Base-by-base conservation (phyloP, 257 asterid genomes). In the Penstemon newberryi region DNA sequence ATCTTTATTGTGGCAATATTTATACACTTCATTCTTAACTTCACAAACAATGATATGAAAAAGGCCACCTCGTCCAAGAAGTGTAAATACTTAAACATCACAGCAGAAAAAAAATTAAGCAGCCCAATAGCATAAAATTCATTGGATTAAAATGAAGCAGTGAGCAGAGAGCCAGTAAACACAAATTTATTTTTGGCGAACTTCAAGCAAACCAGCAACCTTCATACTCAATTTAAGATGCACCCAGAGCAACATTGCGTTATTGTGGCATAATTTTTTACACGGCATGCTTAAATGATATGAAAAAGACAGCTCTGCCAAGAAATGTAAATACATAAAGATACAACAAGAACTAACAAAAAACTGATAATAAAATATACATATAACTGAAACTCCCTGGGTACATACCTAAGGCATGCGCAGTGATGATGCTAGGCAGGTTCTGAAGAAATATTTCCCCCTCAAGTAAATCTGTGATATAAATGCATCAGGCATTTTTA, bases 371-470 rank as follows among this genome's bases (percentile, higher is more conserved):
- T 5, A 7, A 65, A 39, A 3, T 62, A 33, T 64, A 12, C 46
- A 18, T 33, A 19, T 50, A 45, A 70, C 11, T 8, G 63, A 41
- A 39, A 8, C 41, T 63, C 50, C 65, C 8, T 57, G 15, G 65
- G 64, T 38, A 67, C 87, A 65, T 85, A 93, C 99, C 99, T 67
- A 93, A 79, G 69, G 87, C 97, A 75, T 89, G 96, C 15, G 95
- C 96, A 70, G 96, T 70, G 46, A 93, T 77, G 83, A 93, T 87
- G 87, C 97, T 93, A 36, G 99, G 99, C 72, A 93, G 89, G 82
- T 93, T 93, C 81, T 93, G 99, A 57, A 93, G 97, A 83, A 93
- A 93, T 79, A 93, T 91, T 74, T 93, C 96, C 57, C 99, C 97
- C 84, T 87, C 96, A 8, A 91, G 97, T 81, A 94, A 59, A 75